Conservation (phyloP, 1,284 basidiomycete genomes). For the Meira nashicola region DNA sequence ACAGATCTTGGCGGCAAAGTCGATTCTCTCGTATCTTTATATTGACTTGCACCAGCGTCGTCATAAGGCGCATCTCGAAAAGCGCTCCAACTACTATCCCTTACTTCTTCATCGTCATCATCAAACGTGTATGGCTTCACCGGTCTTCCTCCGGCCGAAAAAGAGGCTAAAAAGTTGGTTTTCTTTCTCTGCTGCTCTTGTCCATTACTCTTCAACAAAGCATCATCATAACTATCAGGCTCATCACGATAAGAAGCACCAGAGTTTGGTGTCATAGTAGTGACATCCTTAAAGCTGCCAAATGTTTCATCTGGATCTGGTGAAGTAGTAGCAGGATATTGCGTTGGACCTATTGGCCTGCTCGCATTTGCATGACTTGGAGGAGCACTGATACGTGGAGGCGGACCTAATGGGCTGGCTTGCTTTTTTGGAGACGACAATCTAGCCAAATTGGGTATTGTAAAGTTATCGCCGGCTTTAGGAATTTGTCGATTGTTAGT, state of each 20-base stretch:
- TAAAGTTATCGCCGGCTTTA: neutral
- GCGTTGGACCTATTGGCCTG: neutral
- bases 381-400: neutral
- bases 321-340: neutral
- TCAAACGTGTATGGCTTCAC: neutral
- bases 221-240: neutral
- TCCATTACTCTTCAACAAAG: constrained; percentile 3
- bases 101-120: constrained; percentile 6
- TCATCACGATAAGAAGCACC: neutral
- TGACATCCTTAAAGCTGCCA: neutral
- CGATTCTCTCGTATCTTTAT: neutral
- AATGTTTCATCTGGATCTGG: neutral
- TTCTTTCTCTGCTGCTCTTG: neutral
- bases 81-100: neutral
- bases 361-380: neutral
- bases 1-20: neutral
- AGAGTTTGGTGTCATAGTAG: neutral
- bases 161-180: neutral
- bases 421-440: neutral
- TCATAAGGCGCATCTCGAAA: constrained; percentile 2
- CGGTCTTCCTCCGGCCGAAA: neutral
- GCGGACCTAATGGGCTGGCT: neutral
- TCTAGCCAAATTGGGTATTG: neutral
- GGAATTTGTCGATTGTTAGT: neutral
- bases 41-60: too few species aligned